Base-by-base conservation (phyloP, 31 red algal species). In the Bonnemaisonia californica region DNA sequence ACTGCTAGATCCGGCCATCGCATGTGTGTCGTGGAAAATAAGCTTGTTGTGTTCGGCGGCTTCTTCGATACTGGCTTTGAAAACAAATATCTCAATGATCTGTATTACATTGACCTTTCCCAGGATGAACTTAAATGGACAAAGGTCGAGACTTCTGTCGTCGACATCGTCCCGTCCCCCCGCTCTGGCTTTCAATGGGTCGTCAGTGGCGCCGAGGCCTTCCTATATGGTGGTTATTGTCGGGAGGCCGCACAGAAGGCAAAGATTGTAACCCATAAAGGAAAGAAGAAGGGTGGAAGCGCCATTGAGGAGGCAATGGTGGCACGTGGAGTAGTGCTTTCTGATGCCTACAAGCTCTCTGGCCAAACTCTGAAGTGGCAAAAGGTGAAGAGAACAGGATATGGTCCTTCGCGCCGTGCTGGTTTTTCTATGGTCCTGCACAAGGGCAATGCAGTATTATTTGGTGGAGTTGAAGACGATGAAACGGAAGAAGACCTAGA, bases 391-490 rank as follows among this genome's bases (percentile, higher is more conserved):
- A 69, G 77, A 54, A 78, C 54, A 35, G 91, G 91, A 2, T 94
- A 94, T 67, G 91, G 82, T 3, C 91, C 91, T 4, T 54, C 84
- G 33, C 77, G 74, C 22, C 41, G 91, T 23, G 81, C 80, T 60
- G 91, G 91, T 2, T 94, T 94, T 83, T 74, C 83, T 22, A 81
- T 94, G 60, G 60, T 71, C 4, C 54, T 82, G 18, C 81, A 94
- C 54, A 88, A 88, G 86, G 16, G 64, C 9, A 83, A 81, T 82
- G 79, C 76, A 24, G 84, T 94, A 26, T 41, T 89, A 2, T 94
- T 94, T 83, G 91, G 91, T 60, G 91, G 91, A 33, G 91, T 94
- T 2, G 91, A 94, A 51, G 91, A 94, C 41, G 91, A 94, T 37
- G 91, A 87, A 76, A 86, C 77, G 40, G 91, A 94, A 31, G 91